These are phyloP conservation scores for Chaetomidium leptoderma DNA, from an alignment of 495 filamentous ascomycete species.

Conservation along the genomic window DNA sequence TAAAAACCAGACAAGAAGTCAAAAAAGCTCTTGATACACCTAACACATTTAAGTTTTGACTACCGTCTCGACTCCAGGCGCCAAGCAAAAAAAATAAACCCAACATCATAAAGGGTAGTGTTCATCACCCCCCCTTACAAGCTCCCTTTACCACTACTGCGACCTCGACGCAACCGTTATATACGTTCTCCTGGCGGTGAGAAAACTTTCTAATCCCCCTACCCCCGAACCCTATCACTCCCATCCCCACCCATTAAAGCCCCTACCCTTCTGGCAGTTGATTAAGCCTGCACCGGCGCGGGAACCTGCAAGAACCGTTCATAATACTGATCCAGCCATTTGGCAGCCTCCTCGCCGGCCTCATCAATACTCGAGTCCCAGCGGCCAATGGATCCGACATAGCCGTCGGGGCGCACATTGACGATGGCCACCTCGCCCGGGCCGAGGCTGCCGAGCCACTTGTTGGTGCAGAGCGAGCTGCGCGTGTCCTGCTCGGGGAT, in stretches of 20 bases:
- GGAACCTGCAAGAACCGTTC: slow-evolving; percentile 48
- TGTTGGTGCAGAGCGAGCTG: slow-evolving; percentile 50
- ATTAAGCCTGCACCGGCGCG: background rate
- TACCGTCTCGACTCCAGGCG: background rate
- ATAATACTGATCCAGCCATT: slow-evolving; percentile 61
- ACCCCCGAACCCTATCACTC: background rate
- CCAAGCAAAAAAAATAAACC: background rate
- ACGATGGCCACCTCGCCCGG: slow-evolving; percentile 52
- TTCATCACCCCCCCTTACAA: background rate
- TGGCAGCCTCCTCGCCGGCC: slow-evolving; percentile 42
- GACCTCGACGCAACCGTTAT: too few relatives aligned
- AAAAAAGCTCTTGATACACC: background rate
- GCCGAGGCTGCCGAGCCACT: slow-evolving; percentile 57
- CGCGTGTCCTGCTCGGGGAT: slow-evolving; percentile 46
- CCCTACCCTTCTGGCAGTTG: background rate
- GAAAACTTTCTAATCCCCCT: background rate
- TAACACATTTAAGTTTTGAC: background rate
- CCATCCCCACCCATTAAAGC: background rate
- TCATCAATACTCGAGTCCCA: slow-evolving; percentile 48
- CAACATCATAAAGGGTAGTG: background rate
- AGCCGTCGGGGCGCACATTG: slow-evolving; percentile 64
- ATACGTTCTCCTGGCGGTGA: too few relatives aligned
- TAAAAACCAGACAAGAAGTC: background rate
- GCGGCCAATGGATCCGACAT: slow-evolving; percentile 55
- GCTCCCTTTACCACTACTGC: too few relatives aligned